Base-by-base conservation (phyloP, 306 rosid genomes). In the Benincasa hispida region DNA sequence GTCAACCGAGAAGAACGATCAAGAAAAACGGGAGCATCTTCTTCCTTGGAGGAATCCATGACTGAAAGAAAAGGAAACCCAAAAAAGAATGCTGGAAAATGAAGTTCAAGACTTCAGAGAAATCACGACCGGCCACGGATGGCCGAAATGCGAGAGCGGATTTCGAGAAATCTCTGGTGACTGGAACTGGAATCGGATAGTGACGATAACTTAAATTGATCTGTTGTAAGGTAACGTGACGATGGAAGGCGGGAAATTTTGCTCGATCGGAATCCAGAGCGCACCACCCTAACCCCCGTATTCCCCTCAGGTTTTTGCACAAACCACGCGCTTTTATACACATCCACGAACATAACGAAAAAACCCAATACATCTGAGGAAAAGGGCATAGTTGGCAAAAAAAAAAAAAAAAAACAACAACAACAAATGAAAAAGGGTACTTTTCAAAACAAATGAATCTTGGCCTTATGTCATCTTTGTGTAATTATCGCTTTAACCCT, bases 1-100 rank as follows among this genome's bases (percentile, higher is more conserved):
- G 96, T 92, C 37, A 79, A 70, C 69, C 96, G 96, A 28, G 97
- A 85, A 10, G 84, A 76, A 4, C 96, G 96, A 17, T 89, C 89
- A 7, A 90, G 83, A 2, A 90, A 84, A n/a, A 79, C 72, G 22
- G 72, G 37, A 55, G 77, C 54, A 22, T 58, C 87, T 0, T 76
- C 84, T 63, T 76, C 85, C 13, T 61, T 75, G 57, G 88, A 22
- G 34, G 79, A 55, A 15, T 85, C 90, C 90, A 87, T 85, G 66
- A 67, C 54, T 53, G 24, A 35, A 22, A 39, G 3, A 17, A 48
- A 48, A 48, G 2, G 22, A 62, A 67, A 66, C 10, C 22, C 30
- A 45, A 32, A 60, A 45, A 76, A 24, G 10, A 68, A 22, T 24
- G 55, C 55, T n/a, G 34, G 13, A 68, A 48, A 72, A 3, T 27